Evolutionary conservation across 208 protist genomes (phyloP).

Genomic region (Eutreptiella sp.): DNA sequence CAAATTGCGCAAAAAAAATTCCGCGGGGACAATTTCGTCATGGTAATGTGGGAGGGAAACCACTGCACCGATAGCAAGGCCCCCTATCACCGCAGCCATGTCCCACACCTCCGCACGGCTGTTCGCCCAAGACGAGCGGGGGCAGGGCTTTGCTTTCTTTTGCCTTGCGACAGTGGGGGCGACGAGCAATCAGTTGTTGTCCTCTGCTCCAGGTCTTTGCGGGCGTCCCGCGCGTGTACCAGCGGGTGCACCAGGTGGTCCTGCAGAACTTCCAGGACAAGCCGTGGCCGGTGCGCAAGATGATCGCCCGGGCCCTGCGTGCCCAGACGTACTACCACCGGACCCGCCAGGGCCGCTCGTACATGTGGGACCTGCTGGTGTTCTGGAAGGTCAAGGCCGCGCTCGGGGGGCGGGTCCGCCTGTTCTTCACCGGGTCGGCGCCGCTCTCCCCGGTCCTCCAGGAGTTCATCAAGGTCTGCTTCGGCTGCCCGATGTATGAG

Average conservation of each 20-base stretch:
- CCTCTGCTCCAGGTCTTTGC: too few relatives aligned
- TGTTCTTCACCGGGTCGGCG: slow-evolving; percentile 24
- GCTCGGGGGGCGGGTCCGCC: slow-evolving; percentile 15
- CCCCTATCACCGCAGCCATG: too few relatives aligned
- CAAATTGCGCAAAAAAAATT: too few relatives aligned
- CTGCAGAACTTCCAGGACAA: slow-evolving; percentile 9
- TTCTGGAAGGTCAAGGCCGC: slow-evolving; percentile 23
- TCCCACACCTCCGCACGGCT: too few relatives aligned
- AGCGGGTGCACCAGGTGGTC: slow-evolving; percentile 16
- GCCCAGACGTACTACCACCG: not conserved
- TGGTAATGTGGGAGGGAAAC: too few relatives aligned
- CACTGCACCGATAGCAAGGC: too few relatives aligned
- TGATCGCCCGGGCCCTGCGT: not conserved
- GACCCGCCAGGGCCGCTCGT: not conserved
- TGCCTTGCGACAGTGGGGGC: too few relatives aligned
- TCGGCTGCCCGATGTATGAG: slow-evolving; percentile 38
- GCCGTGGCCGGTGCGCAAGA: not conserved
- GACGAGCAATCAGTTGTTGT: too few relatives aligned
- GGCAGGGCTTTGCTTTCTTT: too few relatives aligned
- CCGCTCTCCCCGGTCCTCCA: slow-evolving; percentile 27
- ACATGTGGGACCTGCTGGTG: slow-evolving; percentile 11
- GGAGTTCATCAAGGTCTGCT: slow-evolving; percentile 16
- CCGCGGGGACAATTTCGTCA: too few relatives aligned
- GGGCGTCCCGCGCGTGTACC: slow-evolving; percentile 20
- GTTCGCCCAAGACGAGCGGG: too few relatives aligned